Evolutionary conservation across 441 rosid species (phyloP).

Genomic region (Codiaeum variegatum): DNA sequence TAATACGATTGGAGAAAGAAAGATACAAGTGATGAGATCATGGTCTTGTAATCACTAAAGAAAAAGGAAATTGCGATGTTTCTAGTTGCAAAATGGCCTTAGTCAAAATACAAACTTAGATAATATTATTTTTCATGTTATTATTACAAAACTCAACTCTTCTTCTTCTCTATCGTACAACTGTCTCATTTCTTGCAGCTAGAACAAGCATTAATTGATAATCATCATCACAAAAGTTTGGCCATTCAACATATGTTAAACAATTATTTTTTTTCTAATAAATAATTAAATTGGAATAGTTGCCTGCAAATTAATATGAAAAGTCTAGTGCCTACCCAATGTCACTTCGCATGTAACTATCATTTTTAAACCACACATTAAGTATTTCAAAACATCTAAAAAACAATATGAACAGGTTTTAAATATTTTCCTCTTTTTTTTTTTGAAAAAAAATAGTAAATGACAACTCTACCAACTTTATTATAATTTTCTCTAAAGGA

Average conservation of each 20-base stretch:
- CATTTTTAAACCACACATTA: slow-evolving; percentile 15
- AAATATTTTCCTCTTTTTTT: slow-evolving; percentile 9
- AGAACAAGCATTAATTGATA: slow-evolving; percentile 7
- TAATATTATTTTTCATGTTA: neutral
- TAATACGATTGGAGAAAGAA: neutral
- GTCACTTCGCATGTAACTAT: slow-evolving; percentile 19
- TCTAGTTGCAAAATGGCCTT: neutral
- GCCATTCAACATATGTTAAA: neutral
- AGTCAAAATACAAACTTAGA: neutral
- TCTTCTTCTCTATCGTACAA: neutral
- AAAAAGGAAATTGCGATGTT: slow-evolving; percentile 1
- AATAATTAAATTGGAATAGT: slow-evolving; percentile 3
- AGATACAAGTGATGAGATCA: neutral
- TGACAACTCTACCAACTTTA: slow-evolving; percentile 30
- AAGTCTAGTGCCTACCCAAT: slow-evolving; percentile 17
- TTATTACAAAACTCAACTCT: neutral
- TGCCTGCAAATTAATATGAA: slow-evolving; percentile 3
- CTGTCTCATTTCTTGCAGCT: neutral
- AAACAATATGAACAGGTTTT: slow-evolving; percentile 17
- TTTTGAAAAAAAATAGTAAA: slow-evolving; percentile 14
- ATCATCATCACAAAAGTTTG: slow-evolving; percentile 9
- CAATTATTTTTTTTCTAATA: neutral
- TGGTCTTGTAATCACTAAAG: neutral
- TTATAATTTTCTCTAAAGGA: slow-evolving; percentile 4
- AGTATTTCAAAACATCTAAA: slow-evolving; percentile 17